These are phyloP conservation scores for Rosa chinensis DNA, from an alignment of 306 rosid genomes.

Conservation along the genomic window DNA sequence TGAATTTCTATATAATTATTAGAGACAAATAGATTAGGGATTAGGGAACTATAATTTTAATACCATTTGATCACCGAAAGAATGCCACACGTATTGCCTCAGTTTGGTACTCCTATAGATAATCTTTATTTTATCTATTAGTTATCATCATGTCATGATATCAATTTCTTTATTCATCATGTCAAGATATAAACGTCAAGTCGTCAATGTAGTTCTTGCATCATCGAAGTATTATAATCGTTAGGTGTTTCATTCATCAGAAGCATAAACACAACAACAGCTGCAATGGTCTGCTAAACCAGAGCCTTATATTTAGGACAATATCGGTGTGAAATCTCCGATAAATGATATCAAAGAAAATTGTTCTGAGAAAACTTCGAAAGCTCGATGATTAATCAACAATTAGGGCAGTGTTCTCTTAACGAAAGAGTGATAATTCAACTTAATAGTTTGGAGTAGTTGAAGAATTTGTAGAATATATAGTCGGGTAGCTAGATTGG, in stretches of 20 bases:
- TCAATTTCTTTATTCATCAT: background rate
- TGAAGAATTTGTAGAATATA: background rate
- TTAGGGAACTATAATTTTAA: background rate
- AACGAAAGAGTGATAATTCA: background rate
- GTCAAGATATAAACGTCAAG: background rate
- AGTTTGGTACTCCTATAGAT: background rate
- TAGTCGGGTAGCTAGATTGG: background rate
- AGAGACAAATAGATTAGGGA: background rate
- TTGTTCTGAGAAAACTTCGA: background rate
- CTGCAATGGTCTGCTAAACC: background rate
- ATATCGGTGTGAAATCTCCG: background rate
- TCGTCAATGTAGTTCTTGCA: background rate
- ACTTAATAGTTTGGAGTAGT: background rate
- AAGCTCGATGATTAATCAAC: background rate
- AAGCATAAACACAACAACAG: slow-evolving; percentile 1
- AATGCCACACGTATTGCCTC: background rate
- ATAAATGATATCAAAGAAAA: background rate
- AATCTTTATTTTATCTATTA: background rate
- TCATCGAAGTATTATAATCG: background rate
- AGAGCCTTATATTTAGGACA: background rate
- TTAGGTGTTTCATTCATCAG: background rate
- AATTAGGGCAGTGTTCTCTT: background rate
- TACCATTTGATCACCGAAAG: background rate
- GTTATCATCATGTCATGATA: background rate
- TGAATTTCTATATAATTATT: background rate